Evolutionary conservation across 1,284 basidiomycete genomes (phyloP).

Genomic region (Moniliella sp.): DNA sequence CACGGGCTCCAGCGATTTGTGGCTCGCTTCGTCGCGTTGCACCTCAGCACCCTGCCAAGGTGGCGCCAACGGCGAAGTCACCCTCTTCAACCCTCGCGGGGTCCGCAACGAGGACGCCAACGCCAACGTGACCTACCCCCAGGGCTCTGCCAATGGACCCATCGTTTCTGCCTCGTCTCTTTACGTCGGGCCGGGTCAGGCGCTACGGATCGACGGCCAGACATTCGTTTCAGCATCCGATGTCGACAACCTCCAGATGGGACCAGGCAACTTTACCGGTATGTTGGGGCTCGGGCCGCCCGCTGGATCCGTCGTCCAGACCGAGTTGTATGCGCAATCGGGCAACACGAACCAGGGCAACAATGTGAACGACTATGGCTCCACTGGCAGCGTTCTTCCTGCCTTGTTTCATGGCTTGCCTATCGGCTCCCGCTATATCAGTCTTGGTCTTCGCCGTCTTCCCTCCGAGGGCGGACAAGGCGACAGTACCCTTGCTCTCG

Average conservation of each 20-base stretch:
- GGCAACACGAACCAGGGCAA: conserved; percentile 8
- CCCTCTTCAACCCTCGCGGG: conserved; percentile 7
- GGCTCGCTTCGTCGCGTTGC: conserved; percentile 17
- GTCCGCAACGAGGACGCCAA: conserved; percentile 8
- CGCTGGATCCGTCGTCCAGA: conserved; percentile 16
- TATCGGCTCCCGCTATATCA: conserved; percentile 11
- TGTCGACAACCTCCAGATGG: conserved; percentile 13
- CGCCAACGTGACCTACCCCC: conserved; percentile 15
- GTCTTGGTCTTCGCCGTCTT: conserved; percentile 17
- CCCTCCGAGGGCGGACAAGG: conserved; percentile 19
- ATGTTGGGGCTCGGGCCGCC: conserved; percentile 19
- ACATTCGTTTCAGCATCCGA: conserved; percentile 13
- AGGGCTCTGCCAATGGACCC: conserved; percentile 11
- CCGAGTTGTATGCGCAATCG: conserved; percentile 7
- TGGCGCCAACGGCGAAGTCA: conserved; percentile 6
- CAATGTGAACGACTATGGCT: conserved; percentile 3
- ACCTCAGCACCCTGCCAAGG: conserved; percentile 9
- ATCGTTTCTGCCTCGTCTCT: conserved; percentile 11
- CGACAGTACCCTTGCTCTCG: conserved; percentile 17
- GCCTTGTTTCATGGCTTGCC: conserved; percentile 12
- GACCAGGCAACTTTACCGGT: conserved; percentile 15
- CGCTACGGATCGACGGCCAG: conserved; percentile 5
- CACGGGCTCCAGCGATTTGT: conserved; percentile 18
- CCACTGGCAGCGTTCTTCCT: conserved; percentile 13
- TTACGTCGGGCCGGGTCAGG: no score